Conservation (phyloP, 192 early-diverging fungal species). For the Backusella luteola region DNA sequence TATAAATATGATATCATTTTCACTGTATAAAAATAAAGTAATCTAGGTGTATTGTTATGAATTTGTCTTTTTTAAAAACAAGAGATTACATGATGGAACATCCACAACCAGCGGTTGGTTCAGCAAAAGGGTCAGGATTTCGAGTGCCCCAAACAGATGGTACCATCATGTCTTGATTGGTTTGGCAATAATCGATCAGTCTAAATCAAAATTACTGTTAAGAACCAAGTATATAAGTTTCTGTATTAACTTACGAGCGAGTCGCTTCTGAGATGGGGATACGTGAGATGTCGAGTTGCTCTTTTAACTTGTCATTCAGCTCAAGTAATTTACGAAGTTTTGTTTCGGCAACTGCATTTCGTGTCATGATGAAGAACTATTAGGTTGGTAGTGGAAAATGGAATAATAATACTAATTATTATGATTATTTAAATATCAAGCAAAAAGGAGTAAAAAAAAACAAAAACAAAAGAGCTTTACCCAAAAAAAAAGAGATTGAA, state of each 20-base stretch:
- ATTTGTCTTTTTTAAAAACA: too few relatives aligned
- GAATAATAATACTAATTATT: not conserved
- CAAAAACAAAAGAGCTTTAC: too few relatives aligned
- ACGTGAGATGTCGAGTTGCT: slow-evolving; percentile 73
- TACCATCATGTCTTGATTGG: slow-evolving; percentile 22
- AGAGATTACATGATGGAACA: slow-evolving; percentile 8
- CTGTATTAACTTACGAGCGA: slow-evolving; percentile 33
- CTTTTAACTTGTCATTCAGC: slow-evolving; percentile 69
- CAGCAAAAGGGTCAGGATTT: slow-evolving; percentile 24
- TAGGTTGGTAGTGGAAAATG: not conserved
- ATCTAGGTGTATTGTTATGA: not conserved
- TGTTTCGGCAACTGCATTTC: slow-evolving; percentile 50
- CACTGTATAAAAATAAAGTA: not conserved
- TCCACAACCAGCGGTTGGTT: slow-evolving; percentile 14
- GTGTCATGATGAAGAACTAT: slow-evolving; percentile 3
- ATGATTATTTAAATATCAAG: too few relatives aligned
- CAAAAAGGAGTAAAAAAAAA: not conserved
- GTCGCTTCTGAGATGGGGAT: slow-evolving; percentile 75
- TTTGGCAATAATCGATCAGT: slow-evolving; percentile 29
- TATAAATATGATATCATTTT: slow-evolving; percentile 1
- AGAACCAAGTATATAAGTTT: too few relatives aligned
- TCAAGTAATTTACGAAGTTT: slow-evolving; percentile 72
- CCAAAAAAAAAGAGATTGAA: not conserved
- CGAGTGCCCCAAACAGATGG: slow-evolving; percentile 29
- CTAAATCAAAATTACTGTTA: slow-evolving; percentile 10